Percentiles rank a stretch among this genome's conserved stretches.
These are phyloP conservation scores for Sporothrix globosa DNA, from an alignment of 2,329 filamentous ascomycete genomes.

Conservation along the genomic window DNA sequence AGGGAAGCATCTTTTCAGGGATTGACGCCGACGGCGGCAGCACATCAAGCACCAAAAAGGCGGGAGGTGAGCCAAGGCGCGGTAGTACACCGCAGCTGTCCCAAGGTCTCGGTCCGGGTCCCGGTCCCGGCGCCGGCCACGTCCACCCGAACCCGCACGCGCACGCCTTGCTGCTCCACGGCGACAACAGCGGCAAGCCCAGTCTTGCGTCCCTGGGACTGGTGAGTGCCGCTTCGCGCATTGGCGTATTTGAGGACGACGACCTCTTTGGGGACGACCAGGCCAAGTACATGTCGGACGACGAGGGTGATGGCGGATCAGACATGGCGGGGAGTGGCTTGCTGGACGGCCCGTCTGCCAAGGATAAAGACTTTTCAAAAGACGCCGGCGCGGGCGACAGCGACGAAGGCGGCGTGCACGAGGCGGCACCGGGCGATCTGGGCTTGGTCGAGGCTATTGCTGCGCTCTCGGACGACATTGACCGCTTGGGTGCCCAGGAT, in stretches of 20 bases:
- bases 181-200: conserved; percentile 61
- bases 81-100: conserved; percentile 26
- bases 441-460: conserved; percentile 92
- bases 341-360: background rate
- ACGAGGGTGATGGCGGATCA: conserved; percentile 76
- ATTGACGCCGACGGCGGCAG: conserved; percentile 16
- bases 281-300: conserved; percentile 80
- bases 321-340: conserved; percentile 40
- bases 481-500: conserved; percentile 84
- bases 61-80: conserved; percentile 39
- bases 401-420: conserved; percentile 81
- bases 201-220: conserved; percentile 90
- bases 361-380: background rate
- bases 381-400: conserved; percentile 56
- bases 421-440: conserved; percentile 91
- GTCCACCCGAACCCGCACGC: conserved; percentile 24
- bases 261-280: conserved; percentile 86
- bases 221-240: conserved; percentile 82
- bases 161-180: conserved; percentile 28
- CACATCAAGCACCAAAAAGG: conserved; percentile 21
- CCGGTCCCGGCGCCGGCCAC: background rate
- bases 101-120: background rate
- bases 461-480: conserved; percentile 84
- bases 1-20: conserved; percentile 45
- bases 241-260: conserved; percentile 91